These are phyloP conservation scores for Lipomyces sp. DNA, from an alignment of 805 yeast species.

Conservation along the genomic window DNA sequence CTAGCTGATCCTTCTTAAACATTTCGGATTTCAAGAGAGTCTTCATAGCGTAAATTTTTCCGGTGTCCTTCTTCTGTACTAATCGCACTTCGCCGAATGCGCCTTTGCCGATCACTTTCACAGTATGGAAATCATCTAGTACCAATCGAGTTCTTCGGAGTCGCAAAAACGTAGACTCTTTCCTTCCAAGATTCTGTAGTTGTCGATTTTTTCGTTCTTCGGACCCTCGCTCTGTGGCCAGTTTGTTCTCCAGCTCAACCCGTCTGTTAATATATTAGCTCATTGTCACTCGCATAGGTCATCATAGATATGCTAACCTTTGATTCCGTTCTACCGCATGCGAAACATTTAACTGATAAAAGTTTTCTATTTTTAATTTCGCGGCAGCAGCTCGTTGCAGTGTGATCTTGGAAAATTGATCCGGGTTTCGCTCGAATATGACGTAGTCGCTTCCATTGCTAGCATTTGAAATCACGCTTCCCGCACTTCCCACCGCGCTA, in stretches of 20 bases:
- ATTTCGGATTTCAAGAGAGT: slow-evolving; percentile 87
- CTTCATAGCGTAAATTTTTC: slow-evolving; percentile 93
- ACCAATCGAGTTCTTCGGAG: slow-evolving; percentile 82
- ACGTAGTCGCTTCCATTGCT: slow-evolving; percentile 54
- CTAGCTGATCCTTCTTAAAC: slow-evolving; percentile 92
- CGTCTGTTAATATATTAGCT: slow-evolving; percentile 48
- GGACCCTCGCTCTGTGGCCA: slow-evolving; percentile 71
- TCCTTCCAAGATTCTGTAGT: slow-evolving; percentile 79
- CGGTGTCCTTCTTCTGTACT: slow-evolving; percentile 90
- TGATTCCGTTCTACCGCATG: slow-evolving; percentile 97
- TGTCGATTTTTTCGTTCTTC: slow-evolving; percentile 87
- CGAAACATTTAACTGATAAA: slow-evolving; percentile 79
- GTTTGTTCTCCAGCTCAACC: slow-evolving; percentile 75
- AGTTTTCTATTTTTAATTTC: slow-evolving; percentile 80
- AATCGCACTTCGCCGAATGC: slow-evolving; percentile 97
- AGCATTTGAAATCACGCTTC: slow-evolving; percentile 2
- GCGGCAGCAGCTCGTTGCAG: slow-evolving; percentile 86
- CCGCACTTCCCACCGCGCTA: slow-evolving; percentile 8
- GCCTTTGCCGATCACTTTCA: slow-evolving; percentile 92
- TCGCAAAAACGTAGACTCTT: slow-evolving; percentile 84
- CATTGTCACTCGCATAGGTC: neutral
- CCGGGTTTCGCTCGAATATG: slow-evolving; percentile 82
- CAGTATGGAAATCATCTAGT: slow-evolving; percentile 83
- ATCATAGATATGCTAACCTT: slow-evolving; percentile 48
- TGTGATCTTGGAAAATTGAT: slow-evolving; percentile 67